Evolutionary conservation across 495 filamentous ascomycete genomes (phyloP), one percentile per base, ranked within the genome.

Genomic region (Tuber calosporum): DNA sequence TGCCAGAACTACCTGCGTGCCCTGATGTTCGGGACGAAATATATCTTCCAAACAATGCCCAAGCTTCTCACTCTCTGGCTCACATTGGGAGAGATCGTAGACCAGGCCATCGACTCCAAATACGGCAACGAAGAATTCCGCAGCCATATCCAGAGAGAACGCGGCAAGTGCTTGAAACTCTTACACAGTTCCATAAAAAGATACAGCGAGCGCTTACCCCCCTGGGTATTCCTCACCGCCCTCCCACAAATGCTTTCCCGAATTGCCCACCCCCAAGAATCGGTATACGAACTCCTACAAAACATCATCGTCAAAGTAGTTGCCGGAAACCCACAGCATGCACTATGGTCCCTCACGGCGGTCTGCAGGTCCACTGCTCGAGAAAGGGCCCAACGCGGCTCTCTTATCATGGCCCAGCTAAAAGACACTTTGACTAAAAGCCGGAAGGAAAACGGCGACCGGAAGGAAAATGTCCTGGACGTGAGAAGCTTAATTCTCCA

Each of bases 1-100:
- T 90, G 97, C 75, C 93, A 97, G 77, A 97, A 96, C 79, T 97
- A 94, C 79, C 83, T 97, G 66, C 88, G 95, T 69, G 94, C 94
- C 37, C 86, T 97, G 58, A 87, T 87, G 30, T 94, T 89, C 80
- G 95, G 95, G 11, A 91, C 91, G 48, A 99, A 98, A 83, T 97
- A 98, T 82, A 88, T 96, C 36, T 96, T 94, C 77, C 93, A 97
- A 79, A 97, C 93, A 0, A 84, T 99, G 41, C 95, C 95, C 17
- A 90, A 94, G 69, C 84, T 97, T 34, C 81, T 99, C 37, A 98
- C 96, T 0, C 85, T 99, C 22, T 99, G 95, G 93, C 85, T 98
- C 40, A 95, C 97, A 80, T 87, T 98, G 72, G 94, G 93, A 6
- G 88, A 89, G 9, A 89, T 91, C 67, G 86, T 92, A 67, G 86